A percentile compares a stretch with the other conserved stretches of the same genome.
phyloP scores from a whole-genome alignment of 768 basidiomycete genomes.

The Tylopilus balloui region DNA sequence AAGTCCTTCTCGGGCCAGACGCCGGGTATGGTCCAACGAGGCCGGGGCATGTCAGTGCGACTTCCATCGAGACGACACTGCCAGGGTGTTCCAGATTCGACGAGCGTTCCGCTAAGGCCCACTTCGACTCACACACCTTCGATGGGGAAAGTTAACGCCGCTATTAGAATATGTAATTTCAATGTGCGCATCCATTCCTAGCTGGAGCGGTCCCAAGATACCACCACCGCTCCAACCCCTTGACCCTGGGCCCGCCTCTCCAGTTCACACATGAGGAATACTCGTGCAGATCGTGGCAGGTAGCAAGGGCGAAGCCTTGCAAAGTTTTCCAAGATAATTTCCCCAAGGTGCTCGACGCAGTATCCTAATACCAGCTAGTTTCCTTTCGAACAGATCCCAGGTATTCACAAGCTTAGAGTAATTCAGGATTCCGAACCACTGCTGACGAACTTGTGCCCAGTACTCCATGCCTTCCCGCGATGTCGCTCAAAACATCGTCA shows the following conservation, averaged over 20 bases:
- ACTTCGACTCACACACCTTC: neutral
- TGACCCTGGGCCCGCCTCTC: neutral
- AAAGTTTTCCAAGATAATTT: neutral
- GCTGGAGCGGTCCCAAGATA: neutral
- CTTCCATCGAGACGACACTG: neutral
- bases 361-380: neutral
- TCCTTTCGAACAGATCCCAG: constrained; percentile 3
- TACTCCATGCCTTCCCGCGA: constrained; percentile 12
- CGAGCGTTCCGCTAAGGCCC: neutral
- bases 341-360: neutral
- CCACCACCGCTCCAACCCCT: neutral
- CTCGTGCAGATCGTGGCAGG: constrained; percentile 17
- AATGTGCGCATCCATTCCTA: neutral
- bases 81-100: neutral
- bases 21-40: neutral
- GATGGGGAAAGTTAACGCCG: neutral
- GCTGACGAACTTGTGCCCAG: constrained; percentile 9
- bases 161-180: too few relatives aligned
- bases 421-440: neutral
- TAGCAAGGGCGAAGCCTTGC: neutral
- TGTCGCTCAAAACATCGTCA: constrained; percentile 25
- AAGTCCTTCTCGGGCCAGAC: neutral
- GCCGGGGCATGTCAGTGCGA: neutral
- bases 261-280: constrained; percentile 11
- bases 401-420: constrained; percentile 5